Evolutionary conservation across 2,329 filamentous ascomycete genomes (phyloP).

Genomic region (Xylaria digitata): DNA sequence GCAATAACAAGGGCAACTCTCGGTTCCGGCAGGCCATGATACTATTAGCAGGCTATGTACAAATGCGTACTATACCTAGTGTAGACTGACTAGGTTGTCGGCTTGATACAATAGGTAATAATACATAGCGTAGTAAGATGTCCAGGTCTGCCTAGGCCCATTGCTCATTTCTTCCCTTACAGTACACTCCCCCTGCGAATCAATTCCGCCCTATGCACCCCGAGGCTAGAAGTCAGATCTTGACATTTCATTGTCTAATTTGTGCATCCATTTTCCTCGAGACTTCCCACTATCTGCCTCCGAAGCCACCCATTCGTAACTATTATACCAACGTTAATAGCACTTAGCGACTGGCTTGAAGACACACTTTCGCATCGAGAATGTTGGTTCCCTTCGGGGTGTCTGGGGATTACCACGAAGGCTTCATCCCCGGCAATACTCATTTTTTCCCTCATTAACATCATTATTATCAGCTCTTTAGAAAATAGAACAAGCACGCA

Average conservation of each 20-base stretch:
- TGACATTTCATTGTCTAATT: not conserved
- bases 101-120: too few species aligned
- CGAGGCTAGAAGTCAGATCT: constrained; percentile 19
- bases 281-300: constrained; percentile 7
- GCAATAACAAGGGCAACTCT: too few species aligned
- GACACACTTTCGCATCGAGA: constrained; percentile 6
- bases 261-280: constrained; percentile 7
- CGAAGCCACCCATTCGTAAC: not conserved
- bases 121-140: not conserved
- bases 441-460: not conserved
- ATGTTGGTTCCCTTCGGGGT: constrained; percentile 32
- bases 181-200: constrained; percentile 9
- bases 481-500: not conserved
- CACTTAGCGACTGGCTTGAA: not conserved
- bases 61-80: too few species aligned
- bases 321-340: constrained; percentile 4
- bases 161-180: not conserved
- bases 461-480: not conserved
- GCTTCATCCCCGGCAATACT: constrained; percentile 10
- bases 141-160: not conserved
- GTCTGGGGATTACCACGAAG: constrained; percentile 20
- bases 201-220: constrained; percentile 6
- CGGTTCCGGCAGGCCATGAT: too few species aligned
- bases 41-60: too few species aligned
- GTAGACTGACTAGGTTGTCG: too few species aligned